Base-by-base conservation (phyloP, 371 early-diverging fungal genomes). In the Mucor indicus region DNA sequence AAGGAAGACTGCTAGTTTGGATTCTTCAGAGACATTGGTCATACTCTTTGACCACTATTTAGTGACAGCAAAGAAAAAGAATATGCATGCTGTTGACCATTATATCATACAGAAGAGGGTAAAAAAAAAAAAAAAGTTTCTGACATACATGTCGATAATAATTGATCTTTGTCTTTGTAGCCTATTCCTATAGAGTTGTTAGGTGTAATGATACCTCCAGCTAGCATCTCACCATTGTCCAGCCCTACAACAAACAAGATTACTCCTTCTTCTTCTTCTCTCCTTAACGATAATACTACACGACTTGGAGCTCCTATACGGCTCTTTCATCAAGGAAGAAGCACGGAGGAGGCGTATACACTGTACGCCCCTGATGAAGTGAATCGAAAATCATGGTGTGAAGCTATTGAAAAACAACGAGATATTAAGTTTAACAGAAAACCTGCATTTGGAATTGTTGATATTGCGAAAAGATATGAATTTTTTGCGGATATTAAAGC, bases 171-270 rank as follows among this genome's bases (percentile, higher is more conserved):
- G 2, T 35, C 2, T 32, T 6, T 27, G 35, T 50, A 84, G 64
- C 91, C 91, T 2, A 88, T 92, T n/a, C 90, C 91, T 15, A 63
- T 91, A 40, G 86, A 87, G 53, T 39, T 91, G 42, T 57, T 91
- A 38, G 77, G 81, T 2, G 67, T 87, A 9, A 67, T 76, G 27
- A 57, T 80, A 29, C 84, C 81, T 24, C 62, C 72, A 25, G 5
- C 39, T 2, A 3, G 30, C 3, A 16, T 25, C 3, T 30, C 37
- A 15, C 29, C 45, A 7, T 3, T 6, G 25, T 5, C 33, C 11
- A 13, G 40, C 2, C 35, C 32, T 16, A n/a, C 37, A 11, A 15
- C 13, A 19, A 23, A 16, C 23, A 17, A 13, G 30, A 11, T 23
- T 13, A 35, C 17, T 38, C 8, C 15, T 21, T 10, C 38, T 8